Evolutionary conservation across 441 rosid species (phyloP), one percentile per base, ranked within the genome.

Genomic region (Corymbia citriodora): DNA sequence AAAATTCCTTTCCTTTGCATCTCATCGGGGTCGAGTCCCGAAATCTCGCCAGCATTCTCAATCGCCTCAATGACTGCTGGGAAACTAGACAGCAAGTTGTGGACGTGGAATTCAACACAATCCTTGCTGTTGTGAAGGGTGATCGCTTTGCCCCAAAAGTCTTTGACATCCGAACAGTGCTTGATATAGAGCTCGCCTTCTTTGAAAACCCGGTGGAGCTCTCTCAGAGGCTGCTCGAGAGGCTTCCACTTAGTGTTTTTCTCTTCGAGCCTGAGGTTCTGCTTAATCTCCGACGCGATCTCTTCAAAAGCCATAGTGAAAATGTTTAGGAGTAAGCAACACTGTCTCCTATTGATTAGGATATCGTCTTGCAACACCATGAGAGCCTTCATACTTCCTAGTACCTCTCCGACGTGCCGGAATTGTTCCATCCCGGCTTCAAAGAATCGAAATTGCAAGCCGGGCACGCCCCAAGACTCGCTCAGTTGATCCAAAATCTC

Each of bases 91-190:
- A 96, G 92, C 95, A 98, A 89, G 92, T 98, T 98, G 92, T 97
- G 99, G 59, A 98, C 92, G 88, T 97, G 98, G 63, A 96, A 94
- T 89, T 97, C 98, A 53, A 97, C 93, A 36, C 96, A 95, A 87
- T 97, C 99, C 90, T 93, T 95, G 95, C 94, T 98, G 79, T 97
- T 98, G 89, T 96, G 96, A 89, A 98, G 95, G 91, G 88, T 89
- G 88, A 98, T 92, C 9, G 93, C 99, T 90, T 96, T 96, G 3
- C 93, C 95, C 99, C 99, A 96, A 99, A 99, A 98, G 65, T 97
- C 96, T 91, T 93, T 97, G 87, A 87, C 88, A 70, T 98, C 99
- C 93, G 96, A 94, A 74, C 99, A 96, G 27, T 94, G 95, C 87
- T 93, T 89, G 88, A 98, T 95, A 88, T 97, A 98, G 49, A 92